Percentiles rank a stretch among this genome's conserved stretches.
These are phyloP conservation scores for Climacium dendroides DNA, from an alignment of 225 moss, liverwort and hornwort genomes.

Conservation along the genomic window DNA sequence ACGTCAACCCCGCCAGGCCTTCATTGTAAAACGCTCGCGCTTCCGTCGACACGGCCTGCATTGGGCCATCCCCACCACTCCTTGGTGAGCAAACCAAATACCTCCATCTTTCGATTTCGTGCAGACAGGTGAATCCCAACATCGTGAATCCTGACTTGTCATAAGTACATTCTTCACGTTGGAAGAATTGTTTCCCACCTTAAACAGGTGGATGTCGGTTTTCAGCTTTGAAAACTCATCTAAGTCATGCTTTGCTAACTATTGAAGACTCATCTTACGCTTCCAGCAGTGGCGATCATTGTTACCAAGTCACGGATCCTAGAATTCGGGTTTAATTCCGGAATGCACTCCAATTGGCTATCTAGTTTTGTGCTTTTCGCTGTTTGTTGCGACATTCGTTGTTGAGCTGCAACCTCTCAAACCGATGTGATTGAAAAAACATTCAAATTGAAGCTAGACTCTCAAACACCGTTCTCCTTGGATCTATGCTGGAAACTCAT, in stretches of 20 bases:
- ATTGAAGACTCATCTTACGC: too few species aligned
- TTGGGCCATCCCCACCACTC: too few species aligned
- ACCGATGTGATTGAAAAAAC: not conserved
- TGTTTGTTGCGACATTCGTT: not conserved
- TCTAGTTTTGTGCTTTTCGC: not conserved
- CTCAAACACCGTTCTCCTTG: not conserved
- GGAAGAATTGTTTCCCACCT: too few species aligned
- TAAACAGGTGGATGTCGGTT: not conserved
- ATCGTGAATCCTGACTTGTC: not conserved
- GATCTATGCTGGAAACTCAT: not conserved
- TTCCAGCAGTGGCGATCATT: not conserved
- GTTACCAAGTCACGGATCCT: not conserved
- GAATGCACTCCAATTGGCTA: not conserved
- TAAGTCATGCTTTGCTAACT: not conserved
- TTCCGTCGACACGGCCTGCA: conserved; percentile 58
- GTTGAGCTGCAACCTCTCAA: not conserved
- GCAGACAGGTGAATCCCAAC: not conserved
- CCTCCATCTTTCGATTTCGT: not conserved
- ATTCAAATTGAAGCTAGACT: not conserved
- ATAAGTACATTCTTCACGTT: not conserved
- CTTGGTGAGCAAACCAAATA: not conserved
- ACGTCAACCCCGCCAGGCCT: conserved; percentile 66
- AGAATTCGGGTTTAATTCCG: not conserved
- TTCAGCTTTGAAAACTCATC: not conserved
- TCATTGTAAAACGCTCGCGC: conserved; percentile 81